These are phyloP conservation scores for Ensete glaucum DNA, from an alignment of 176 grass and related monocot species.

Conservation along the genomic window DNA sequence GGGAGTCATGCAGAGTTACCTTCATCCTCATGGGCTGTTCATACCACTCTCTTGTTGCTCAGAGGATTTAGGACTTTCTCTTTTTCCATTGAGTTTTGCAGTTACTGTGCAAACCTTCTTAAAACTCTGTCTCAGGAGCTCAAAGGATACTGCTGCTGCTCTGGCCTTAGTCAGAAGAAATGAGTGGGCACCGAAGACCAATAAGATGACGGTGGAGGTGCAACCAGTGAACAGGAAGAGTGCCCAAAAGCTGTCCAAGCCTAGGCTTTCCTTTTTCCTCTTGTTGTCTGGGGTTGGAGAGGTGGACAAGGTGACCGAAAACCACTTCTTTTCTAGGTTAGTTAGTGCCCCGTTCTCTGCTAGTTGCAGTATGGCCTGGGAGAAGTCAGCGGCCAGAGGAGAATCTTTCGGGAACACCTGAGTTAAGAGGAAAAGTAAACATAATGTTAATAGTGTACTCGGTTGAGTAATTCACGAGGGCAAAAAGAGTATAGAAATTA, in stretches of 20 bases:
- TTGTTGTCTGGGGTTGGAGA: background rate
- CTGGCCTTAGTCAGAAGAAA: background rate
- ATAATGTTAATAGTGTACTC: background rate
- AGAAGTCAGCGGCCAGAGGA: conserved; percentile 8
- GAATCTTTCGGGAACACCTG: conserved; percentile 16
- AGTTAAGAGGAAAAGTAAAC: background rate
- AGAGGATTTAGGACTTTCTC: background rate
- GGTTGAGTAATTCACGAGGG: too few relatives aligned
- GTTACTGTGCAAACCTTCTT: background rate
- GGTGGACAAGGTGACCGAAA: background rate
- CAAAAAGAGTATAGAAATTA: background rate
- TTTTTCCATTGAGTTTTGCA: background rate
- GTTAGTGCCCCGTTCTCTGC: conserved; percentile 1
- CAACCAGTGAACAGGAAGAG: background rate
- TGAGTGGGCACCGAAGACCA: background rate
- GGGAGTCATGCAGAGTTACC: too few relatives aligned
- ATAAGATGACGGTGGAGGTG: background rate
- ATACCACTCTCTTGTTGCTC: too few relatives aligned
- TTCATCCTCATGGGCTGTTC: too few relatives aligned
- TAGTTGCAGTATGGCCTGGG: background rate
- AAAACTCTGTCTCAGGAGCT: background rate
- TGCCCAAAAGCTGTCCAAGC: background rate
- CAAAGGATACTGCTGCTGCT: background rate
- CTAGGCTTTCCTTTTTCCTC: background rate
- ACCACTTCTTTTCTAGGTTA: background rate